Percentiles rank a stretch among this genome's conserved stretches.
Evolutionary conservation across 2,329 filamentous ascomycete genomes (phyloP).

Genomic region (Sporothrix euskadiensis): DNA sequence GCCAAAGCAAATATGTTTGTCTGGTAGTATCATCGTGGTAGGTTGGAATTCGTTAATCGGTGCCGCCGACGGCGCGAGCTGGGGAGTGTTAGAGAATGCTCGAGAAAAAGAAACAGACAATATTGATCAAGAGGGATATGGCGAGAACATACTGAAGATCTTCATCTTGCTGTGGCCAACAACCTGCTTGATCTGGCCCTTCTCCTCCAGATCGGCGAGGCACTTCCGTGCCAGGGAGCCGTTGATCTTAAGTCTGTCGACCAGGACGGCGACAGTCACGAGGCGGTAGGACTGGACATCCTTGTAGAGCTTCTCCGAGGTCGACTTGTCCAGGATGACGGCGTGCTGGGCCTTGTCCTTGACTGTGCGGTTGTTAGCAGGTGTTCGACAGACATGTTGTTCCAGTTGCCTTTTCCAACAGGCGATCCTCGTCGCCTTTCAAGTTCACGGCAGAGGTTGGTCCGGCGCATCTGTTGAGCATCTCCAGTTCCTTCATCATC

Average conservation of each 20-base stretch:
- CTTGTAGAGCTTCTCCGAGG: constrained; percentile 98
- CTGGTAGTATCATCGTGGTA: constrained; percentile 29
- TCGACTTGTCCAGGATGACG: constrained; percentile 97
- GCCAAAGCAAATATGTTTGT: constrained; percentile 28
- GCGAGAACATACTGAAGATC: constrained; percentile 77
- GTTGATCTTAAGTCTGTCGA: constrained; percentile 99
- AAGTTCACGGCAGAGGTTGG: background rate
- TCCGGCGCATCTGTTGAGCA: background rate
- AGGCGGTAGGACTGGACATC: constrained; percentile 99
- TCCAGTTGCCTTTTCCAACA: background rate
- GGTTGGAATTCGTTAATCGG: constrained; percentile 42
- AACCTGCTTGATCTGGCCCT: constrained; percentile 97
- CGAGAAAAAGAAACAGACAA: background rate
- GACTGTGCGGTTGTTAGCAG: constrained; percentile 52
- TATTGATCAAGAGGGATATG: too few species aligned
- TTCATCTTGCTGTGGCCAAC: constrained; percentile 95
- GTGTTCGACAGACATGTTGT: background rate
- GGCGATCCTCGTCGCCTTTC: background rate
- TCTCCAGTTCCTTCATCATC: background rate
- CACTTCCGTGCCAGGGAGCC: constrained; percentile 90
- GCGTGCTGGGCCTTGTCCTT: constrained; percentile 99
- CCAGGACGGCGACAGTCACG: constrained; percentile 96
- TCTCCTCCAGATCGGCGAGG: constrained; percentile 92
- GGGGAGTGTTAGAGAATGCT: background rate
- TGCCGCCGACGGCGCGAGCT: constrained; percentile 63